Percentiles rank a stretch among this genome's conserved stretches.
phyloP scores from a whole-genome alignment of 2,329 filamentous ascomycete species.

The Knufia fluminis region DNA sequence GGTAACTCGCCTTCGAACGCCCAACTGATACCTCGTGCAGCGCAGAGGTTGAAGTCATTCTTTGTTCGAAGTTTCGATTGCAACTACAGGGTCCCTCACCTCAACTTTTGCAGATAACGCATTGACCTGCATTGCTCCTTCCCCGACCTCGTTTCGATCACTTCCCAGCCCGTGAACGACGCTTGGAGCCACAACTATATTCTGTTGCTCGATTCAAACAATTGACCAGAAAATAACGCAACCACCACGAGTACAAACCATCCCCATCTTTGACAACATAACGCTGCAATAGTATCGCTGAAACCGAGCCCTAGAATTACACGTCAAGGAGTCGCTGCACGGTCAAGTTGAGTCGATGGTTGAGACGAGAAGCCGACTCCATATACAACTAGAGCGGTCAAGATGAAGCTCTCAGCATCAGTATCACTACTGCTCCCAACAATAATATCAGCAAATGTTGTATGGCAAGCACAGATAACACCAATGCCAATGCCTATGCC shows the following conservation, averaged over 20 bases:
- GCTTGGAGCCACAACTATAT: not conserved
- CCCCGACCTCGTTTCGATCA: not conserved
- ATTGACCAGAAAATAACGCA: not conserved
- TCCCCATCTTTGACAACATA: no score
- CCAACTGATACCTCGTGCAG: conserved; percentile 7
- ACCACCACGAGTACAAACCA: no score
- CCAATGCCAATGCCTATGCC: not conserved
- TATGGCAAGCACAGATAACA: not conserved
- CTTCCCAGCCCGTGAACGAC: not conserved
- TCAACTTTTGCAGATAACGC: not conserved
- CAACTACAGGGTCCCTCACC: conserved; percentile 9
- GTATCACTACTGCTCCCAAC: conserved; percentile 2
- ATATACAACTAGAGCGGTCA: not conserved
- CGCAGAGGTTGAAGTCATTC: conserved; percentile 4
- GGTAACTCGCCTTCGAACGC: not conserved
- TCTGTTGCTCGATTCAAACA: not conserved
- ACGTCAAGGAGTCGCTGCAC: not conserved
- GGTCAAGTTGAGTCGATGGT: not conserved
- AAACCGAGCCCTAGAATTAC: not conserved
- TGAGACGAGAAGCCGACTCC: no score
- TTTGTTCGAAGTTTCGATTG: not conserved
- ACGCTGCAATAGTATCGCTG: no score
- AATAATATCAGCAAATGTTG: not conserved
- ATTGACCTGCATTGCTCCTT: not conserved
- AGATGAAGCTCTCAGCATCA: conserved; percentile 2